Percentiles rank a stretch among this genome's conserved stretches.
These are phyloP conservation scores for Magnolia officinalis DNA, from an alignment of 164 flowering plant genomes.

Conservation along the genomic window DNA sequence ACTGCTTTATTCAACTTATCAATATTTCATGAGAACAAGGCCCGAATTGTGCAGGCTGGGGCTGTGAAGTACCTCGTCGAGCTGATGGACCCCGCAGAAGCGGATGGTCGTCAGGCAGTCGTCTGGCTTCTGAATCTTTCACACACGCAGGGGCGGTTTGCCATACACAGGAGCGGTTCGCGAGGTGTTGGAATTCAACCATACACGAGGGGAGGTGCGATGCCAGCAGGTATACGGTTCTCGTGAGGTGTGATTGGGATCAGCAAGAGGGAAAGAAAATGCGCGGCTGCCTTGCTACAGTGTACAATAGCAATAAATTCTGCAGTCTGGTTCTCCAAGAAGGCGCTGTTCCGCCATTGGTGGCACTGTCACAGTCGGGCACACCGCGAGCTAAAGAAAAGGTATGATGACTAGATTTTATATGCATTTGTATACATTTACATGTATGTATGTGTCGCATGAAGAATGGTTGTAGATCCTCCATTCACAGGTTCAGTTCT, in stretches of 20 bases:
- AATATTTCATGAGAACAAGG: conserved; percentile 86
- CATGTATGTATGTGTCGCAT: not conserved
- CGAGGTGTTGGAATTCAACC: too few relatives aligned
- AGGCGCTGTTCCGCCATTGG: conserved; percentile 94
- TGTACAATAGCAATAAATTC: conserved; percentile 63
- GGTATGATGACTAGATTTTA: conserved; percentile 34
- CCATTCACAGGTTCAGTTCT: not conserved
- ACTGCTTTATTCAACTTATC: conserved; percentile 89
- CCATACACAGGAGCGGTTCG: too few relatives aligned
- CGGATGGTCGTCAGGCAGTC: conserved; percentile 96
- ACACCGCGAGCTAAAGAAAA: conserved; percentile 93
- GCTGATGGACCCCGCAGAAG: conserved; percentile 94
- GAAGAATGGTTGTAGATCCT: not conserved
- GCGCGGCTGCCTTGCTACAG: conserved; percentile 95
- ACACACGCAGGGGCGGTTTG: too few relatives aligned
- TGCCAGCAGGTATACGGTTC: conserved; percentile 76
- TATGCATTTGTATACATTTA: not conserved
- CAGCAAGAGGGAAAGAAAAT: conserved; percentile 92
- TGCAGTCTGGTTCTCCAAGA: conserved; percentile 83
- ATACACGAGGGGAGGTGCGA: conserved; percentile 78
- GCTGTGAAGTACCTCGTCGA: conserved; percentile 84
- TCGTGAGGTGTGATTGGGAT: conserved; percentile 92
- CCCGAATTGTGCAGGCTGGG: conserved; percentile 76
- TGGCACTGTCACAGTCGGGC: conserved; percentile 84
- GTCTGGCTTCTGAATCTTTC: too few relatives aligned